Percentiles rank a stretch among this genome's conserved stretches.
These are phyloP conservation scores for Herpetomonas tarakana DNA, from an alignment of 208 protist genomes.

Conservation along the genomic window DNA sequence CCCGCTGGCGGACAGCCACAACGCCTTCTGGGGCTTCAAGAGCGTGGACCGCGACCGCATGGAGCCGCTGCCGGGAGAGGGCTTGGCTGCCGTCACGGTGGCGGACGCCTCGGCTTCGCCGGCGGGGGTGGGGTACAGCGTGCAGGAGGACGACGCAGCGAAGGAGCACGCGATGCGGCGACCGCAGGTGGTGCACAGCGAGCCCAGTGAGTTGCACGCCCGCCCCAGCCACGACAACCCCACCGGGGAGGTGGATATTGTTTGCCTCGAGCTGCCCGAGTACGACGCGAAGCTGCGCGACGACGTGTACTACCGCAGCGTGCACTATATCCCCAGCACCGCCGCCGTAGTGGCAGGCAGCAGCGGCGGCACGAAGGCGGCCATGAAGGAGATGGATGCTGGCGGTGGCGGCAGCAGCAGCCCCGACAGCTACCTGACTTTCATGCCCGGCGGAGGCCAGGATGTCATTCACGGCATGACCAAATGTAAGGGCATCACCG, in stretches of 20 bases:
- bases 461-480: slow-evolving; percentile 79
- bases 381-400: neutral
- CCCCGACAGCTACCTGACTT: slow-evolving; percentile 41
- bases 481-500: slow-evolving; percentile 76
- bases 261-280: slow-evolving; percentile 80
- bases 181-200: slow-evolving; percentile 69
- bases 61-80: slow-evolving; percentile 1
- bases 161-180: slow-evolving; percentile 64
- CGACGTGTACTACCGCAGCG: slow-evolving; percentile 85
- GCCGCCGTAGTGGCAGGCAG: neutral
- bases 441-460: slow-evolving; percentile 60
- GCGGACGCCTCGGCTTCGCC: neutral
- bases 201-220: slow-evolving; percentile 57
- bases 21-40: slow-evolving; percentile 73
- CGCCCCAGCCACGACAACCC: slow-evolving; percentile 19
- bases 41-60: neutral
- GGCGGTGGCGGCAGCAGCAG: neutral
- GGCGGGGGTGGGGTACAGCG: slow-evolving; percentile 13
- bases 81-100: neutral
- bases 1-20: slow-evolving; percentile 65
- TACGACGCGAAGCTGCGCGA: slow-evolving; percentile 58
- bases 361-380: neutral
- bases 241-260: slow-evolving; percentile 43
- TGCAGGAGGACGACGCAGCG: slow-evolving; percentile 28
- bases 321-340: slow-evolving; percentile 62